Base-by-base conservation (phyloP, 768 basidiomycete genomes). In the Termitomyces sp. region DNA sequence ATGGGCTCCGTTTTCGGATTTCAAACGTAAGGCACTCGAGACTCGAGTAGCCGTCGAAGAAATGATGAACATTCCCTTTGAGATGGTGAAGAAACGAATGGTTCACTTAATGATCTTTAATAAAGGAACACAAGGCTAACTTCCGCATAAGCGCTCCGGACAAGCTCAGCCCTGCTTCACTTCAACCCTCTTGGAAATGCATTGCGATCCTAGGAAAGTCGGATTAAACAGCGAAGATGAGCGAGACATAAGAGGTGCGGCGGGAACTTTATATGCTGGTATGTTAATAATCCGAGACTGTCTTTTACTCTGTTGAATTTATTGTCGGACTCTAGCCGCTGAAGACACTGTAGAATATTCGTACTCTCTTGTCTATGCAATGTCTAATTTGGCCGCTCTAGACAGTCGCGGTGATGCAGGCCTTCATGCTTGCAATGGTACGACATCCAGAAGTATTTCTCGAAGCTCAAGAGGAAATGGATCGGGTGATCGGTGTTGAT, bases 161-260 rank as follows among this genome's bases (percentile, higher is more conserved):
- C 71, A 62, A 45, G 75, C 75, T 34, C 64, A 68, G 42, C 72
- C 76, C 28, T 80, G 76, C 11, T 77, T 79, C 58, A 79, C 76
- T 5, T 76, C 77, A 32, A 69, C 66, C 23, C 70, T 81, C 50
- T 66, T 81, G 44, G 74, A 78, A 59, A 65, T 70, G 27, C 71
- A 74, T 55, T 67, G 71, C 48, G 68, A 67, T 39, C 64, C 69
- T 39, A 62, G 61, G 37, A 69, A 73, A 54, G 72, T 69, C 17
- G 66, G 61, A 44, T 61, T 76, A 49, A 64, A 67, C 45, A 64
- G 63, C 21, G 77, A 77, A 63, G 78, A 78, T 42, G 79, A 80
- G 59, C 73, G 77, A 55, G 76, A 81, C 65, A 81, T 83, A 63
- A 80, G 78, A 70, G 80, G 79, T 42, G 76, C 78, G n/a, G 79